Conservation (phyloP, 202 grass and related monocot genomes). For the Eragrostis tef region DNA sequence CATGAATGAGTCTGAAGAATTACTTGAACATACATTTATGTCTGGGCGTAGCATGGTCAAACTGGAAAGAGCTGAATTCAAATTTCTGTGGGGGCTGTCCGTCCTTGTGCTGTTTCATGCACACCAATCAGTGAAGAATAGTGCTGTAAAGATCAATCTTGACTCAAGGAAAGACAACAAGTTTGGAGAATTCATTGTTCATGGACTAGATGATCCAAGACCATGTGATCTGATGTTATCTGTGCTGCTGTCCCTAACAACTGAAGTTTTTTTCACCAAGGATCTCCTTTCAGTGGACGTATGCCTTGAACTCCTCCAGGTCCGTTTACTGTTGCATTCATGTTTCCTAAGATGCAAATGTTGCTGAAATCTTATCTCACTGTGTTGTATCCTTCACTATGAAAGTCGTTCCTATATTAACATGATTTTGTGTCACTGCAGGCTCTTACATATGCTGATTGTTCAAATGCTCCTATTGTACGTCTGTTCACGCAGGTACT, state of each 20-base stretch:
- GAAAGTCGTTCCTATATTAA: constrained; percentile 23
- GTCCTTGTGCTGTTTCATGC: constrained; percentile 75
- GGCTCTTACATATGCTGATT: constrained; percentile 78
- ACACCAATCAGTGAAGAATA: constrained; percentile 46
- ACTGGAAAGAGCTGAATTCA: constrained; percentile 69
- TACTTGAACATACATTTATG: constrained; percentile 59
- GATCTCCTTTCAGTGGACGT: constrained; percentile 65
- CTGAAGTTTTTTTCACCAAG: constrained; percentile 75
- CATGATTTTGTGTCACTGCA: constrained; percentile 51
- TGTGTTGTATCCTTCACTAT: constrained; percentile 32
- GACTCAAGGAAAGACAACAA: constrained; percentile 43
- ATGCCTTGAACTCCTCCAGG: constrained; percentile 84
- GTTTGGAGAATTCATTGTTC: constrained; percentile 48
- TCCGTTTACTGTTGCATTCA: constrained; percentile 42
- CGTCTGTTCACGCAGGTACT: constrained; percentile 73
- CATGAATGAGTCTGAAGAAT: constrained; percentile 49
- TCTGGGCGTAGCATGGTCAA: constrained; percentile 86
- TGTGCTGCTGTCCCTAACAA: constrained; percentile 69
- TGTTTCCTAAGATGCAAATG: constrained; percentile 1
- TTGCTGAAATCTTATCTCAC: neutral
- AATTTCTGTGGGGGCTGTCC: constrained; percentile 83
- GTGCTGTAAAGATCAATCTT: constrained; percentile 57
- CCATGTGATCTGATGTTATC: constrained; percentile 61
- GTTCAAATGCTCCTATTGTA: constrained; percentile 59
- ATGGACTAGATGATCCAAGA: constrained; percentile 56